Base-by-base conservation (phyloP, 495 filamentous ascomycete genomes). In the Penicillium bovifimosum region DNA sequence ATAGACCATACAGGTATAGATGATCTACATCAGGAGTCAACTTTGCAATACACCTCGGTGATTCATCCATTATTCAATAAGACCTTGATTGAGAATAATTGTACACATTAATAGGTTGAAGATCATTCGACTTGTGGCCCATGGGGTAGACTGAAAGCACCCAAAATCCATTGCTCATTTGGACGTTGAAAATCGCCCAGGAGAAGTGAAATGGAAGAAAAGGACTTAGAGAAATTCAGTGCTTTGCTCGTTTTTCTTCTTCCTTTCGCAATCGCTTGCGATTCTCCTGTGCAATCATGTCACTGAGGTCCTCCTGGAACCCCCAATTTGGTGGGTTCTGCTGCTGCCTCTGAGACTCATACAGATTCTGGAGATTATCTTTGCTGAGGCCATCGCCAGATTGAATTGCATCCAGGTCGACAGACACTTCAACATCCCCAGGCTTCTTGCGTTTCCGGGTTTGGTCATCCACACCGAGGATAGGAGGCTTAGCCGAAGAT, bases 211-310 rank as follows among this genome's bases (percentile, higher is more conserved):
- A 47, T 17, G 26, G 40, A 10, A 29, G 14, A 47, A 40, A 16
- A 13, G 1, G 33, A 44, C 26, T 47, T 16, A 20, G 29, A 28
- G 24, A 41, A 50, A 39, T 47, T 69, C 63, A 79, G 34, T 75
- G 69, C 62, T 73, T 77, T 16, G 71, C 73, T 47, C 78, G 74
- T 66, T 78, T 81, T 67, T 95, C 88, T 67, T 91, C 87, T 55
- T 96, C 91, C 56, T 84, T 78, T 76, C 89, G 91, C 64, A 88
- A 76, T 68, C 90, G 77, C 74, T 96, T 96, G 50, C 89, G 80
- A 65, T 85, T 91, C 70, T 97, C 93, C 56, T 86, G 84, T 29
- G 90, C 91, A 76, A 97, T 96, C 92, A 98, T 96, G 62, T 95
- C 87, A 65, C 85, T 95, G 42, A 98, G 70, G 67, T 96, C 93